Base-by-base conservation (phyloP, 352 stramenopile species). In the Pelagophyceae sp. region DNA sequence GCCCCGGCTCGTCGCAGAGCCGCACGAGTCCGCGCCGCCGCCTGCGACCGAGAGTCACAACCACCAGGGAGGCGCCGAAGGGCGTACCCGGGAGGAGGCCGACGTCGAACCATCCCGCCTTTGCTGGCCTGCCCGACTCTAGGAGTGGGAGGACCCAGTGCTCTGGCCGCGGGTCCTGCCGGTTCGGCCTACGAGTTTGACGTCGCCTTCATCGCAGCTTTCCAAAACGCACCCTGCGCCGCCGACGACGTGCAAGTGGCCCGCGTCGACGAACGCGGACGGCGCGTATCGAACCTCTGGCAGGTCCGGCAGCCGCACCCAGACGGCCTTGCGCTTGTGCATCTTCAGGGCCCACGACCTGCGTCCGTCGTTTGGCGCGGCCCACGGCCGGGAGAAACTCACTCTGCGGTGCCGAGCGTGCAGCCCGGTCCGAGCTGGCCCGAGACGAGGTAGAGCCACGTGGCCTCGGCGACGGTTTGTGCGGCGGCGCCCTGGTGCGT, bases 241-340 rank as follows among this genome's bases (percentile, higher is more conserved):
- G 35, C 67, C 67, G 27, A 31, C 38, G 35, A 74, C 67, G 38
- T 74, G 67, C 11, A 74, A n/a, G 33, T 17, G 2, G 35, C 29
- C 29, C 0, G 17, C 67, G 38, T 51, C 67, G 67, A 74, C 67
- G 0, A 6, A 74, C 11, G 67, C 33, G 2, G 67, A 74, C 15
- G 67, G 67, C 67, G 67, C 67, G 67, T 74, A 74, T 5, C 67
- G 67, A 5, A 74, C 37, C 38, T 74, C 67, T 1, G 67, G 67
- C 2, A 74, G 67, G 67, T 74, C 67, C 35, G 67, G 67, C 15
- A 74, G 38, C 2, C 23, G 35, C 23, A 60, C 23, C 67, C 67
- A 74, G 15, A 60, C 35, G 5, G 33, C 38, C 27, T 58, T 50
- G 25, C 58, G 51, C 19, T 15, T 15, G 17, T 35, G 35, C 0